phyloP scores from a whole-genome alignment of 345 rosid species.

The Dipteronia sinensis region DNA sequence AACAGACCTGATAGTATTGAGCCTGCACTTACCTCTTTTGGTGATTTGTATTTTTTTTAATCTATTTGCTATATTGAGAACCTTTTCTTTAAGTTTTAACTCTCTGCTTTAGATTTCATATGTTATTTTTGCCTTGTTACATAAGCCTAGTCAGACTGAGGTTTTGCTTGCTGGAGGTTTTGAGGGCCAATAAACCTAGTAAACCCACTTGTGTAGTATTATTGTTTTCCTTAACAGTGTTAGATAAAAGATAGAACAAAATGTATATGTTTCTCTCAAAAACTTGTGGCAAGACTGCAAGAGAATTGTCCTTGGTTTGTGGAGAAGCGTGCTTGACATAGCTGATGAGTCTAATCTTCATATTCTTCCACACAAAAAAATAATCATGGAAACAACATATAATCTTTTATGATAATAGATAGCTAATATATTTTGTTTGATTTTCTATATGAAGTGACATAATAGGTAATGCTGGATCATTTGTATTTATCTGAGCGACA shows the following conservation, averaged over 20 bases:
- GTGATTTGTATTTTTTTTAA: not conserved
- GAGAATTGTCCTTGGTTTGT: not conserved
- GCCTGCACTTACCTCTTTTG: slow-evolving; percentile 56
- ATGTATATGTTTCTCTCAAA: not conserved
- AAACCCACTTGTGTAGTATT: not conserved
- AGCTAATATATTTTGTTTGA: not conserved
- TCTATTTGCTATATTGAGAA: not conserved
- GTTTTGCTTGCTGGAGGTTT: not conserved
- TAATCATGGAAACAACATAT: not conserved
- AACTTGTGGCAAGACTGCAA: not conserved
- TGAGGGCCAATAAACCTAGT: not conserved
- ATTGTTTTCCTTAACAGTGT: not conserved
- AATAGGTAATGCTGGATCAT: not conserved
- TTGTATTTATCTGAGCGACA: not conserved
- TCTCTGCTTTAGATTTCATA: not conserved
- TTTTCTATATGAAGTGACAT: not conserved
- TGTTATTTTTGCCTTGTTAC: not conserved
- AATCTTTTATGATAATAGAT: not conserved
- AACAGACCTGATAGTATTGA: slow-evolving; percentile 84
- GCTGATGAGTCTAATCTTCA: not conserved
- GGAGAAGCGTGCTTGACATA: not conserved
- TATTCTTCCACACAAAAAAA: not conserved
- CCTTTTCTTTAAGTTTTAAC: not conserved
- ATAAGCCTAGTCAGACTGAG: not conserved
- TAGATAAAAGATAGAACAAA: not conserved